These are phyloP conservation scores for Rhizopogon vesiculosus DNA, from an alignment of 768 basidiomycete genomes.

Conservation along the genomic window DNA sequence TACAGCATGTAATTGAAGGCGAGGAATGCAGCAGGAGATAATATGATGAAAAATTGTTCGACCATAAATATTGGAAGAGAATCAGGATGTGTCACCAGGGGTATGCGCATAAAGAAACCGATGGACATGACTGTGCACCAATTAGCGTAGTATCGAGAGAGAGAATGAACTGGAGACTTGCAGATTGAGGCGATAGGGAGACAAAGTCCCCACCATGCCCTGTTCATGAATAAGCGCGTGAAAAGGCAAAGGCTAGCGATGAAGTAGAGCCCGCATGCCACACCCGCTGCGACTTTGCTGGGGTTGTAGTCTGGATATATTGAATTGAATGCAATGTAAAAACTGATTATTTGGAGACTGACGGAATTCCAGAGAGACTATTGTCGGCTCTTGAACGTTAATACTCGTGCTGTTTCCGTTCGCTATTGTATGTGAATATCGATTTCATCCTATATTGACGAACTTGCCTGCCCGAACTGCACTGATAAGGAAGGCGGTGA, in stretches of 20 bases:
- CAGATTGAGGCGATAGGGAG: slow-evolving; percentile 25
- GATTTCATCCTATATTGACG: neutral
- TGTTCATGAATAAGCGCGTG: slow-evolving; percentile 14
- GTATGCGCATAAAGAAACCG: slow-evolving; percentile 18
- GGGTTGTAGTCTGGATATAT: slow-evolving; percentile 18
- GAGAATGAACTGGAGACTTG: neutral
- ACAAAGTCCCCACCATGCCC: slow-evolving; percentile 27
- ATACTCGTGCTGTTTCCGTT: neutral
- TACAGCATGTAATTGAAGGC: slow-evolving; percentile 31
- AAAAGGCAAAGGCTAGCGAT: slow-evolving; percentile 10
- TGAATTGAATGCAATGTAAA: neutral
- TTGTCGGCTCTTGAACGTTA: neutral
- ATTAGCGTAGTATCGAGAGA: neutral
- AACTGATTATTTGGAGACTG: neutral
- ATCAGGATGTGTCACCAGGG: slow-evolving; percentile 14
- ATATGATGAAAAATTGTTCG: slow-evolving; percentile 17
- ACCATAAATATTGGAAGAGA: slow-evolving; percentile 12
- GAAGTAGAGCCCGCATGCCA: slow-evolving; percentile 17
- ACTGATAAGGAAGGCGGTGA: neutral
- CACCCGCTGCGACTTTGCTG: slow-evolving; percentile 15
- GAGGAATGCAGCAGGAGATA: slow-evolving; percentile 23
- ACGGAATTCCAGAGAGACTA: neutral
- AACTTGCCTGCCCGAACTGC: neutral
- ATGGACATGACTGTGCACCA: slow-evolving; percentile 10
- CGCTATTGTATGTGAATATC: neutral